A percentile compares a stretch with the other conserved stretches of the same genome.
These are phyloP conservation scores for Ploettnerulaceae sp. DNA, from an alignment of 2,329 filamentous ascomycete genomes.

Conservation along the genomic window DNA sequence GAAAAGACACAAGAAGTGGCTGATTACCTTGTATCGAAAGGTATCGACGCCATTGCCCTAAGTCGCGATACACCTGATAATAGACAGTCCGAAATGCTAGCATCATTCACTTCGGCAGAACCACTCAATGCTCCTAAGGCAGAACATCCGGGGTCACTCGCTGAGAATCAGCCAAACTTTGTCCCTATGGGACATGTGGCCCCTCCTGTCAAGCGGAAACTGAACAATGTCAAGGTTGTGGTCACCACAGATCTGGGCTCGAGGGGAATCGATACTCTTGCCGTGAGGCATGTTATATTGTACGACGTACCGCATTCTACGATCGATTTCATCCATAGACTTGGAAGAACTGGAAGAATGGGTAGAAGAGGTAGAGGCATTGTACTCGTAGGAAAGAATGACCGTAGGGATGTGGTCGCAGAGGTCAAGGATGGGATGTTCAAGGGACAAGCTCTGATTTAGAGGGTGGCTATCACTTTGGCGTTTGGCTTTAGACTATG, in stretches of 20 bases:
- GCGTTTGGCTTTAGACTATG: constrained; percentile 9
- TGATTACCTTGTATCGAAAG: constrained; percentile 73
- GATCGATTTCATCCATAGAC: constrained; percentile 95
- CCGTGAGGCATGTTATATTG: constrained; percentile 84
- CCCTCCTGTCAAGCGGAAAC: constrained; percentile 30
- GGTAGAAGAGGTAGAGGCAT: constrained; percentile 83
- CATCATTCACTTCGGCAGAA: constrained; percentile 59
- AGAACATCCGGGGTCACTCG: constrained; percentile 38
- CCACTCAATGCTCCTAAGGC: constrained; percentile 35
- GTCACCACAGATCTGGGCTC: constrained; percentile 93
- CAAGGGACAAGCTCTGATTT: constrained; percentile 73
- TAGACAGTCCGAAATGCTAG: constrained; percentile 71
- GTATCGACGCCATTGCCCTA: constrained; percentile 81
- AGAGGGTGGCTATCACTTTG: constrained; percentile 9
- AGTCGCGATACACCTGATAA: constrained; percentile 78
- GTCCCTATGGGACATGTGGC: constrained; percentile 27
- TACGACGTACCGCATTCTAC: constrained; percentile 98
- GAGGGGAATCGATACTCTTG: constrained; percentile 87
- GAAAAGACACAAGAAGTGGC: constrained; percentile 81
- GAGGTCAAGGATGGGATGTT: constrained; percentile 91
- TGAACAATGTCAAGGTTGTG: constrained; percentile 81
- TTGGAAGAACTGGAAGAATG: constrained; percentile 90
- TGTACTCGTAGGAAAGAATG: constrained; percentile 83
- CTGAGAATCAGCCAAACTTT: constrained; percentile 35
- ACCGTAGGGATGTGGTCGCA: constrained; percentile 82